phyloP scores from a whole-genome alignment of 371 early-diverging fungal genomes.

The Saksenaea vasiformis region DNA sequence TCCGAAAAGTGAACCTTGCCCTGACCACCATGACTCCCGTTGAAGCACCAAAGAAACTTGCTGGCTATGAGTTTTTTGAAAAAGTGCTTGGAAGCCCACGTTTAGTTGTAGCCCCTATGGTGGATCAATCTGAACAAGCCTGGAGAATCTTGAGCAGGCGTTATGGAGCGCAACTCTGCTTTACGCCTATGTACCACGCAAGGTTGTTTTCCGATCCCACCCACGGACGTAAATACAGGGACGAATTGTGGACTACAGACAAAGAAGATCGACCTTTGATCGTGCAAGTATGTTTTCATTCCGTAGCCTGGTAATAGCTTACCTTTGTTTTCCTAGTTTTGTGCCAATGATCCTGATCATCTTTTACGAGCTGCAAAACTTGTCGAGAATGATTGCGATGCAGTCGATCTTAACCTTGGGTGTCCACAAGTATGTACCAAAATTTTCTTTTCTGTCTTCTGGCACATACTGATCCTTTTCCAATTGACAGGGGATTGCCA shows the following conservation, averaged over 20 bases:
- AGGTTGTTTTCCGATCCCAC: conserved; percentile 72
- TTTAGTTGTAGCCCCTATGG: conserved; percentile 93
- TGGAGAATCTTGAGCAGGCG: conserved; percentile 92
- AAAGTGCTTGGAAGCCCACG: conserved; percentile 72
- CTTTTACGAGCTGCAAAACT: conserved; percentile 86
- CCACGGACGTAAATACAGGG: conserved; percentile 61
- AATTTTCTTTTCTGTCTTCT: not conserved
- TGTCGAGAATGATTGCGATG: conserved; percentile 89
- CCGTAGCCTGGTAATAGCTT: not conserved
- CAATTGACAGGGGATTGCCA: conserved; percentile 80
- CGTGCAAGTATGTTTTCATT: conserved; percentile 70
- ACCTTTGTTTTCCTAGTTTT: conserved; percentile 69
- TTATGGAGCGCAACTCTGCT: conserved; percentile 94
- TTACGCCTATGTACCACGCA: conserved; percentile 99
- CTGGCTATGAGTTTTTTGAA: conserved; percentile 81
- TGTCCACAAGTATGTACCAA: conserved; percentile 75
- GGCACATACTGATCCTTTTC: not conserved
- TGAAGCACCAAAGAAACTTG: conserved; percentile 53
- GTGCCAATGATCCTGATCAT: conserved; percentile 93
- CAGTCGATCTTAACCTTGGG: conserved; percentile 98
- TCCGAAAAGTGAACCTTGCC: not conserved
- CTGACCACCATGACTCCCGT: conserved; percentile 9
- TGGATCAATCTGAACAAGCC: conserved; percentile 90
- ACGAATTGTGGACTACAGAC: conserved; percentile 79
- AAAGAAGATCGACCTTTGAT: conserved; percentile 87